These are phyloP conservation scores for Protomyces arabidopsidicola DNA, from an alignment of 1,139 yeast species.

Conservation along the genomic window DNA sequence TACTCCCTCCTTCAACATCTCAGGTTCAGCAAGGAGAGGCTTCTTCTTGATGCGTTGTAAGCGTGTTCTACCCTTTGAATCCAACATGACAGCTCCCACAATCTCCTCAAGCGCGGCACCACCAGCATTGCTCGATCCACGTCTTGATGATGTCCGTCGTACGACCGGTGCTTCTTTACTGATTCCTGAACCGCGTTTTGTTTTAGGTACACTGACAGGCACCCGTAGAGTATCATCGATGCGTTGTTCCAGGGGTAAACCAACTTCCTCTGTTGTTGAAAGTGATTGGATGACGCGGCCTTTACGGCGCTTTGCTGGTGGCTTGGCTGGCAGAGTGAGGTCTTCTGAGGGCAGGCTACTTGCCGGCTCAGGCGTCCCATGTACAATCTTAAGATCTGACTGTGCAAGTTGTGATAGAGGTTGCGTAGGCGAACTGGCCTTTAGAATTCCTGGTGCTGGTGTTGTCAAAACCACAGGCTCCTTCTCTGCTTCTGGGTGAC, in stretches of 20 bases:
- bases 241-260: not conserved
- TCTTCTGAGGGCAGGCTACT: no score
- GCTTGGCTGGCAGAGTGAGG: not conserved
- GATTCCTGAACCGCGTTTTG: not conserved
- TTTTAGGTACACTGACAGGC: not conserved
- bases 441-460: no score
- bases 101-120: not conserved
- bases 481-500: not conserved
- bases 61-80: not conserved
- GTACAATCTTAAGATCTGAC: not conserved
- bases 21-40: not conserved
- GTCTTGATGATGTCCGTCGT: not conserved
- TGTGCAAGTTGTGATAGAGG: no score
- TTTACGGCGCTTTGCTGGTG: not conserved
- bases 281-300: not conserved
- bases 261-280: not conserved
- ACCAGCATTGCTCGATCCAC: not conserved
- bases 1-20: not conserved
- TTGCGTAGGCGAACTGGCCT: no score
- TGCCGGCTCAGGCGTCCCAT: not conserved
- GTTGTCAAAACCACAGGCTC: not conserved
- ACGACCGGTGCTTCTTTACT: not conserved
- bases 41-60: not conserved
- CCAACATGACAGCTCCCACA: not conserved
- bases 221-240: no score